These are phyloP conservation scores for Tarenaya hassleriana DNA, from an alignment of 345 rosid genomes.

Conservation along the genomic window DNA sequence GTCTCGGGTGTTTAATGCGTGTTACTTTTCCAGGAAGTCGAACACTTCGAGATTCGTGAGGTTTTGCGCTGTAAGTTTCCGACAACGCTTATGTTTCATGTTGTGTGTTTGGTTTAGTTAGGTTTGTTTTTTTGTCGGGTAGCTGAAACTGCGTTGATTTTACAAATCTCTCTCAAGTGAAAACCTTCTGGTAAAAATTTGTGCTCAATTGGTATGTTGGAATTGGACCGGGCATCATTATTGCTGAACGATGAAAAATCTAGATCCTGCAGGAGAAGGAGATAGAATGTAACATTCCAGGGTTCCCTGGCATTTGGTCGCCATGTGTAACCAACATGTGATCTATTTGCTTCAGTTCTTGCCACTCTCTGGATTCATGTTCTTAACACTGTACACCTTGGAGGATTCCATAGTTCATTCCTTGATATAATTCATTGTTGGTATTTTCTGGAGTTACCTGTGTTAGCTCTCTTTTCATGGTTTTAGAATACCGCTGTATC, in stretches of 20 bases:
- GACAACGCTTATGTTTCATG: neutral
- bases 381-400: too few relatives aligned
- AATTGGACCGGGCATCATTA: too few relatives aligned
- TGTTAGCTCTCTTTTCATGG: too few relatives aligned
- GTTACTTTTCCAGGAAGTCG: constrained; percentile 53
- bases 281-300: too few relatives aligned
- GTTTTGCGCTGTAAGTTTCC: constrained; percentile 74
- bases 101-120: constrained; percentile 2
- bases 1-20: constrained; percentile 1
- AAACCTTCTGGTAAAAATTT: neutral
- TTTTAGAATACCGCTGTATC: too few relatives aligned
- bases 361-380: neutral
- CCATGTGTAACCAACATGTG: neutral
- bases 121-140: neutral
- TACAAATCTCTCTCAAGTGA: constrained; percentile 8
- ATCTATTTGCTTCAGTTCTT: neutral
- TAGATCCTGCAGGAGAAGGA: too few relatives aligned
- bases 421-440: too few relatives aligned
- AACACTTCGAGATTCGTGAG: constrained; percentile 74
- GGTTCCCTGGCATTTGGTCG: neutral
- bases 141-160: neutral
- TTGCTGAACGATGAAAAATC: too few relatives aligned
- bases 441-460: neutral
- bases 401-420: too few relatives aligned
- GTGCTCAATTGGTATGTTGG: neutral